Percentiles rank a stretch among this genome's conserved stretches.
Conservation (phyloP, 345 rosid species). For the Hibiscus trionum region DNA sequence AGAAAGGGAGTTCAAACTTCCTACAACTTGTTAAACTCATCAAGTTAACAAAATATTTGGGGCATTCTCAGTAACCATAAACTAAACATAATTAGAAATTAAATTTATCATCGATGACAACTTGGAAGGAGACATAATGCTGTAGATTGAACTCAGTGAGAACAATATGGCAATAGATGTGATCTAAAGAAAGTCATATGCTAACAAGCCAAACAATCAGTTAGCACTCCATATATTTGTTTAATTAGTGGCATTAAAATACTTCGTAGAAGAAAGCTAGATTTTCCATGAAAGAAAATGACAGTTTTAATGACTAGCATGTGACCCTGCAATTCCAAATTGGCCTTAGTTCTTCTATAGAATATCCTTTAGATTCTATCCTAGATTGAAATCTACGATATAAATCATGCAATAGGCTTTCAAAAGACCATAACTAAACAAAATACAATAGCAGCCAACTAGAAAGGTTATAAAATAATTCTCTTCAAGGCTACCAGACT, state of each 20-base stretch:
- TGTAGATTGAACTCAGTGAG: not conserved
- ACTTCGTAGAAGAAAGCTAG: not conserved
- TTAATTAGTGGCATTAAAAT: not conserved
- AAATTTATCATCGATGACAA: not conserved
- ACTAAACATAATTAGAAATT: not conserved
- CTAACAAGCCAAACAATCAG: not conserved
- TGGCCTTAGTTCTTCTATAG: not conserved
- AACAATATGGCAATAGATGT: not conserved
- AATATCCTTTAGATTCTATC: not conserved
- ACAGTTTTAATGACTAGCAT: not conserved
- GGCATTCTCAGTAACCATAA: not conserved
- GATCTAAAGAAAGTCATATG: not conserved
- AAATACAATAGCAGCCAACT: not conserved
- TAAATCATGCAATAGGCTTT: not conserved
- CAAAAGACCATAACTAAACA: not conserved
- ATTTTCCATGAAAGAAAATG: not conserved
- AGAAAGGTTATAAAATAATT: not conserved
- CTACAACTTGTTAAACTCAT: not conserved
- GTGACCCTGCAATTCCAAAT: not conserved
- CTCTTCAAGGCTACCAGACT: constrained; percentile 26
- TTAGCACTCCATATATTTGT: not conserved
- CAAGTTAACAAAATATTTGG: not conserved
- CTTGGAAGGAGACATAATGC: not conserved
- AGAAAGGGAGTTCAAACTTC: not conserved
- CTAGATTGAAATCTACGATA: not conserved